phyloP scores from a whole-genome alignment of 176 grass and related monocot species.

The Eremochloa ophiuroides region DNA sequence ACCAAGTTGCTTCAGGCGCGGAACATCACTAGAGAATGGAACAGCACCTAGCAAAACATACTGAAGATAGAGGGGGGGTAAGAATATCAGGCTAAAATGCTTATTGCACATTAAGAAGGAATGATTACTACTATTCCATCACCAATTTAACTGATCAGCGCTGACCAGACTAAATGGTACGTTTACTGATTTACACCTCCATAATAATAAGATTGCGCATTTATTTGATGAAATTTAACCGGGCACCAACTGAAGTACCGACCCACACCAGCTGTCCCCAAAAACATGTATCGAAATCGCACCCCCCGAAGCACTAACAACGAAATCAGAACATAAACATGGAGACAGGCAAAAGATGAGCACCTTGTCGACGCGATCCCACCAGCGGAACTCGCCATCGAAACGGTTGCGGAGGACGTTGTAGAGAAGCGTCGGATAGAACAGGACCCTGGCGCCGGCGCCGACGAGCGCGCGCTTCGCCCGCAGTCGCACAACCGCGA shows the following conservation, averaged over 20 bases:
- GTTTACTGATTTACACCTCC: neutral
- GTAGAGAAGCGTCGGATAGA: slow-evolving; percentile 92
- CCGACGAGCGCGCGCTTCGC: slow-evolving; percentile 76
- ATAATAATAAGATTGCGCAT: neutral
- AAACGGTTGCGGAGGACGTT: slow-evolving; percentile 89
- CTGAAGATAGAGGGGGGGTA: slow-evolving; percentile 23
- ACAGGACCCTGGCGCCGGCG: slow-evolving; percentile 76
- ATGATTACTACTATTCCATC: neutral
- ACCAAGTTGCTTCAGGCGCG: slow-evolving; percentile 50
- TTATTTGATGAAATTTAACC: neutral
- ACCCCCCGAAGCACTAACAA: neutral
- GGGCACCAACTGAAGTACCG: neutral
- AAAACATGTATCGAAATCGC: neutral
- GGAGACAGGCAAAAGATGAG: slow-evolving; percentile 31
- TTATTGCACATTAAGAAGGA: neutral
- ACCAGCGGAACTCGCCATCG: slow-evolving; percentile 85
- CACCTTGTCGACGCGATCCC: slow-evolving; percentile 89
- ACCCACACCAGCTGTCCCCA: neutral
- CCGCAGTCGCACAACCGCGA: slow-evolving; percentile 28
- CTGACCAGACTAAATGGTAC: neutral
- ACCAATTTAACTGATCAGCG: neutral
- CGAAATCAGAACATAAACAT: neutral
- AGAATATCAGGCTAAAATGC: neutral
- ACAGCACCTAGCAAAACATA: slow-evolving; percentile 76
- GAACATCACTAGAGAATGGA: slow-evolving; percentile 75